Base-by-base conservation (phyloP, 352 stramenopile species). In the Pythium coloratum region DNA sequence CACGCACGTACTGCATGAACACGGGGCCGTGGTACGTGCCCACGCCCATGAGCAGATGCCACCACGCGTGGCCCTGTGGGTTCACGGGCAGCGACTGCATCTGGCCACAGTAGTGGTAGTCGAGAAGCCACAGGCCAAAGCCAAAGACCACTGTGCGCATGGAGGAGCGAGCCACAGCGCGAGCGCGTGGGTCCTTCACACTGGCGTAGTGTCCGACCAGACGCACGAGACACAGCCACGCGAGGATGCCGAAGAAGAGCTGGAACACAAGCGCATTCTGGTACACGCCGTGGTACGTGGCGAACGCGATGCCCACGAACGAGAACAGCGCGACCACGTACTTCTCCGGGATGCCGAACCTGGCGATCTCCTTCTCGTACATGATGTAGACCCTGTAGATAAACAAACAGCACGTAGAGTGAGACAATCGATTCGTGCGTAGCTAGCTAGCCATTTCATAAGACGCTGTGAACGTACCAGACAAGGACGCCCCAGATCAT, bases 1-100 rank as follows among this genome's bases (percentile, higher is more conserved):
- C 85, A 13, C 86, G 84, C 57, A 93, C 83, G 75, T 91, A 95
- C 66, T 95, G 84, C 86, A 93, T 93, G 55, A 95, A 95, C 28
- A 95, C 80, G 0, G 84, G 83, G 1, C 86, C 86, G 61, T 92
- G 76, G 69, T 95, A 95, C 6, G 70, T 84, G 47, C 82, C 86
- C 18, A 95, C 78, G 38, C 84, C 83, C 76, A 90, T 91, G 71
- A 95, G 88, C 16, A 92, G 71, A 69, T 95, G 86, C 86, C 86
- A 95, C 86, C 81, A 95, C 28, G 84, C 86, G 69, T 95, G 86
- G 32, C 83, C 86, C 59, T 95, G 86, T 1, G 84, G 78, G 65
- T 95, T 95, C 24, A 93, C 64, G 2, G 81, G 85, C 28, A 93
- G 71, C 59, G 71, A 70, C 13, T 69, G 70, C 62, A 91, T 66